Evolutionary conservation across 2,329 filamentous ascomycete species (phyloP).

Genomic region (Exserohilum rostratum): DNA sequence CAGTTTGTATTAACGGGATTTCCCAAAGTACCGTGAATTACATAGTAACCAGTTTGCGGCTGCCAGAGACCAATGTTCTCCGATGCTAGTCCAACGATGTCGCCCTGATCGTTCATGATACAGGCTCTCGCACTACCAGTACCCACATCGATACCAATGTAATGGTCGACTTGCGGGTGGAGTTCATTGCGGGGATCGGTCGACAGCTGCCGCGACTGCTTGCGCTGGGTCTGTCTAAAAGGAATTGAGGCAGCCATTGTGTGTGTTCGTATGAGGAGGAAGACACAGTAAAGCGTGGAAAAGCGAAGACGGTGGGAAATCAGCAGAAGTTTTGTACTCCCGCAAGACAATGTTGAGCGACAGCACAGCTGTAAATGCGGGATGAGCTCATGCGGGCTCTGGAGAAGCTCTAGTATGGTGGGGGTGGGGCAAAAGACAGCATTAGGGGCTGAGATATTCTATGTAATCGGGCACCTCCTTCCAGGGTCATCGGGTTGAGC

Average conservation of each 20-base stretch:
- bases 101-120: conserved; percentile 88
- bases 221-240: conserved; percentile 35
- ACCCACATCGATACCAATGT: conserved; percentile 92
- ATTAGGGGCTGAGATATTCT: conserved; percentile 27
- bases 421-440: conserved; percentile 38
- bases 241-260: conserved; percentile 35
- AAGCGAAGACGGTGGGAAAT: background rate
- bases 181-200: conserved; percentile 63
- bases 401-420: conserved; percentile 37
- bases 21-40: conserved; percentile 32
- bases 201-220: conserved; percentile 54
- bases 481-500: conserved; percentile 22
- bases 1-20: conserved; percentile 7
- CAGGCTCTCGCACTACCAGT: conserved; percentile 95
- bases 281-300: background rate
- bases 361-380: conserved; percentile 35
- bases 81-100: conserved; percentile 71
- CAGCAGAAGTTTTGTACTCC: conserved; percentile 3
- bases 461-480: conserved; percentile 23
- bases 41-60: conserved; percentile 62
- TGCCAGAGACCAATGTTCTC: conserved; percentile 61
- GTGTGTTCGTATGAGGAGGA: conserved; percentile 10
- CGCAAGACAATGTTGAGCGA: conserved; percentile 40
- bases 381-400: conserved; percentile 47
- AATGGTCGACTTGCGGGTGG: conserved; percentile 63